phyloP scores from a whole-genome alignment of 345 rosid genomes.

The Salix koriyanagi region DNA sequence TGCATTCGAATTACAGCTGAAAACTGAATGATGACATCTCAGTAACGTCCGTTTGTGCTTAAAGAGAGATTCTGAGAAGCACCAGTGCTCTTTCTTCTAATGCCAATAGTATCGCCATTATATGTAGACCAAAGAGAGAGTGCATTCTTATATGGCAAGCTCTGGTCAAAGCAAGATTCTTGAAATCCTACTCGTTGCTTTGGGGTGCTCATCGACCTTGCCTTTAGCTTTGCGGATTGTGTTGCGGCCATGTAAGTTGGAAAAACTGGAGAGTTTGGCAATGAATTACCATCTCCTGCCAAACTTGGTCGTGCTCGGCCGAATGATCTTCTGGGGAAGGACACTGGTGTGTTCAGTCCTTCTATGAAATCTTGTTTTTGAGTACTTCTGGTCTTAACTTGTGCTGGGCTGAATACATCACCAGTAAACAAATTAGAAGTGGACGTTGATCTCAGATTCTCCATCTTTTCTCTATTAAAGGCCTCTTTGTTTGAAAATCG shows the following conservation, averaged over 20 bases:
- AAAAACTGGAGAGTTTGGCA: slow-evolving; percentile 45
- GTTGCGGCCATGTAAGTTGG: slow-evolving; percentile 71
- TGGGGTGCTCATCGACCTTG: slow-evolving; percentile 78
- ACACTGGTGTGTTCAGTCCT: slow-evolving; percentile 44
- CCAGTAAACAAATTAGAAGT: slow-evolving; percentile 20
- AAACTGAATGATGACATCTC: neutral
- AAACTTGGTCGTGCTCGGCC: slow-evolving; percentile 34
- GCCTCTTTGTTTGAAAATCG: slow-evolving; percentile 16
- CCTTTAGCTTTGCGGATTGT: slow-evolving; percentile 68
- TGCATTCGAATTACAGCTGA: neutral
- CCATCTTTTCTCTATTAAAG: slow-evolving; percentile 21
- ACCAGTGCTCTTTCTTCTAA: slow-evolving; percentile 16
- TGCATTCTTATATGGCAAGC: slow-evolving; percentile 26
- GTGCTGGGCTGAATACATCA: slow-evolving; percentile 25
- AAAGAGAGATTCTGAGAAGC: slow-evolving; percentile 2
- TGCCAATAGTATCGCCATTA: slow-evolving; percentile 35
- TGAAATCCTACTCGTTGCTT: slow-evolving; percentile 47
- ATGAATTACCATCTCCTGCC: slow-evolving; percentile 35
- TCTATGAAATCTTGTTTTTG: slow-evolving; percentile 41
- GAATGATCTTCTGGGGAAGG: slow-evolving; percentile 66
- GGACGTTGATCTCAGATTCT: slow-evolving; percentile 18
- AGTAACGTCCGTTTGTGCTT: neutral
- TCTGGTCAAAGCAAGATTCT: slow-evolving; percentile 38
- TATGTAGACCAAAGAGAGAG: slow-evolving; percentile 45
- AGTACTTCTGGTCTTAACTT: slow-evolving; percentile 23